Base-by-base conservation (phyloP, 106 monocot genomes). In the Alisma plantagoaquatica region DNA sequence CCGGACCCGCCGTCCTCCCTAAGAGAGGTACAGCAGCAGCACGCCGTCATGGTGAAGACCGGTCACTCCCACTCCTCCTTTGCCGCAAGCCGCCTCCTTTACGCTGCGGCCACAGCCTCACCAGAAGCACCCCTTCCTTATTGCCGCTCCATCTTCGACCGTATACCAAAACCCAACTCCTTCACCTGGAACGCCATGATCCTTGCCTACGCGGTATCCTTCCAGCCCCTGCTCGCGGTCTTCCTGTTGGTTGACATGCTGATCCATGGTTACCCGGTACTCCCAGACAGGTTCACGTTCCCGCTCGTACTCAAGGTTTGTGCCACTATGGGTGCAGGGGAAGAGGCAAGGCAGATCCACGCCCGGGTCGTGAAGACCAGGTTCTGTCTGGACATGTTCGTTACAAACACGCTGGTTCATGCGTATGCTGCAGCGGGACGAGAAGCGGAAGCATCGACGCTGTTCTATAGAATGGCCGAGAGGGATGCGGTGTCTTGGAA, bases 121-220 rank as follows among this genome's bases (percentile, higher is more conserved):
- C n/a, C n/a, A n/a, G n/a, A n/a, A n/a, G n/a, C n/a, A n/a, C n/a
- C n/a, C n/a, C n/a, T n/a, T n/a, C n/a, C n/a, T 57, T 22, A 57
- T 17, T 38, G 42, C 57, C 24, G 27, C 41, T 19, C 33, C 1
- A 0, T 57, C 21, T 43, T 57, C 35, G 57, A 41, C 23, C 2
- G 5, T 6, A 32, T 43, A 11, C 42, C 57, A 2, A 1, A 41
- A 1, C 57, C 57, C 4, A 57, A 43, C 23, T 19, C 38, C 38
- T 42, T 42, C 57, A 20, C 35, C 57, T 57, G 57, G 57, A 57
- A 57, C 25, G 10, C 57, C n/a, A 22, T 57, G 26, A 57, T 57
- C 23, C 25, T 38, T 24, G 57, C 26, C 10, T 27, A 57, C 41
- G 21, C 25, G 16, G 20, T 7, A 12, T 21, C 57, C 23, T 24